Evolutionary conservation across 306 rosid genomes (phyloP), one percentile per base, ranked within the genome.

Genomic region (Parietaria judaica): DNA sequence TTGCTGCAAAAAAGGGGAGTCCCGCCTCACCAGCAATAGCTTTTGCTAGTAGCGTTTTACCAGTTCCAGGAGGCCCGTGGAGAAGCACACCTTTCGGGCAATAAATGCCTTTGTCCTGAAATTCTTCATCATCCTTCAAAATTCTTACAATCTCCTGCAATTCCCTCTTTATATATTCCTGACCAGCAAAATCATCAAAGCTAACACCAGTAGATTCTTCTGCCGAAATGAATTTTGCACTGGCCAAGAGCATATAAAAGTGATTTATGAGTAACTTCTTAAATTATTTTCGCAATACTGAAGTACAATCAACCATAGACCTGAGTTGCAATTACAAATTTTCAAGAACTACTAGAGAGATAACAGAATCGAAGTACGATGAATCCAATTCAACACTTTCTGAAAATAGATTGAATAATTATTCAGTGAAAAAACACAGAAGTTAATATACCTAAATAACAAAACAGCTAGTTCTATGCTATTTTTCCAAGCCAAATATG

Each of bases 11-110:
- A 68, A 88, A 91, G 11, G 98, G 98, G 72, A 88, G 84, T 76
- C 96, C 98, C 36, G 98, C 96, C 82, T 91, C 98, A 56, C 98
- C 98, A 66, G 98, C 98, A 35, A 91, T 91, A 66, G 98, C 98
- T 78, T 88, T 91, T 66, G 98, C 98, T 72, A 91, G 86, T 70
- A 91, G 74, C 46, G 98, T 91, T 84, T 91, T 91, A 66, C 98
- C 98, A 17, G 98, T 91, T 77, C 98, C 98, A 56, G 98, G 98
- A 73, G 98, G 98, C 58, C 98, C 98, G 65, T 91, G 95, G 63
- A 91, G 96, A 78, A 91, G 92, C 11, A 91, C 98, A 35, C 98
- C 98, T 84, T 88, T 88, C 43, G 96, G 98, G 79, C 98, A 83
- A 77, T 91, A 91, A 55, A 91, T 91, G 60, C 98, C 98, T 72